Evolutionary conservation across 2,329 filamentous ascomycete genomes (phyloP).

Genomic region (Karstenula rhodostoma): DNA sequence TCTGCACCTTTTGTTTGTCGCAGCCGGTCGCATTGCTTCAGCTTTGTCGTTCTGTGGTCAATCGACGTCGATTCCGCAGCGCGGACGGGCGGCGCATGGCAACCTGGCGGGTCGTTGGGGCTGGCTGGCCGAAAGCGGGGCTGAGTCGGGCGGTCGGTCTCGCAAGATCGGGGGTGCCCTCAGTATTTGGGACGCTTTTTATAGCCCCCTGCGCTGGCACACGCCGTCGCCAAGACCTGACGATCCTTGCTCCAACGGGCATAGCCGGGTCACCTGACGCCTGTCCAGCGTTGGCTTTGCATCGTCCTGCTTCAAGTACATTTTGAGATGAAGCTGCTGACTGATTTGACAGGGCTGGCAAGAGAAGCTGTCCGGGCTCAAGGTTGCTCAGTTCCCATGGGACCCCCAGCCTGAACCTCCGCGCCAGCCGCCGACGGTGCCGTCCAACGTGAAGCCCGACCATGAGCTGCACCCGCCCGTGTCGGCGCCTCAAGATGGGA

Average conservation of each 20-base stretch:
- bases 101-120: constrained; percentile 39
- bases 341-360: constrained; percentile 80
- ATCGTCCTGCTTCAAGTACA: constrained; percentile 10
- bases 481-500: constrained; percentile 34
- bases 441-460: constrained; percentile 51
- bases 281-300: constrained; percentile 18
- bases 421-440: constrained; percentile 52
- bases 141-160: constrained; percentile 48
- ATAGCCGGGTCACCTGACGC: constrained; percentile 47
- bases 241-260: constrained; percentile 43
- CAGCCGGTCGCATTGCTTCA: constrained; percentile 16
- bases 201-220: constrained; percentile 54
- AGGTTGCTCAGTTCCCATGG: constrained; percentile 92
- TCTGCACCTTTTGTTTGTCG: constrained; percentile 15
- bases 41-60: constrained; percentile 11
- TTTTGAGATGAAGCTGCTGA: constrained; percentile 20
- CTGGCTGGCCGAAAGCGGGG: constrained; percentile 54
- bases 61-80: constrained; percentile 27
- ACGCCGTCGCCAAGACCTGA: constrained; percentile 46
- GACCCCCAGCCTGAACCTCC: constrained; percentile 74
- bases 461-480: constrained; percentile 39
- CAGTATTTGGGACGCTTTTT: constrained; percentile 57
- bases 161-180: constrained; percentile 49
- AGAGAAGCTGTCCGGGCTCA: constrained; percentile 82
- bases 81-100: constrained; percentile 28